phyloP scores from a whole-genome alignment of 805 yeast genomes.

The Cyberlindnera japonica region DNA sequence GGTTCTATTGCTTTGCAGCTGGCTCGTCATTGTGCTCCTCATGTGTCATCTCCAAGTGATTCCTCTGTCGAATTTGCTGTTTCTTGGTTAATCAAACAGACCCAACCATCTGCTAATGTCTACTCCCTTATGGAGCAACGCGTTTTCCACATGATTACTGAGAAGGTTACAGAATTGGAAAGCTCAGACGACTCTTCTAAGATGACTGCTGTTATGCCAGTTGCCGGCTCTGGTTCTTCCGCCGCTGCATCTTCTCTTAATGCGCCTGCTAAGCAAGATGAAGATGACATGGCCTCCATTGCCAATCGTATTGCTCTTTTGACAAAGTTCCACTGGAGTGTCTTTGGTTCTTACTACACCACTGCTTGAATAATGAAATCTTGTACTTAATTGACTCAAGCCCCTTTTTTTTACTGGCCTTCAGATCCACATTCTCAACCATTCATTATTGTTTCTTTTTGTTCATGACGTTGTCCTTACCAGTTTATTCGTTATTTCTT shows the following conservation, averaged over 20 bases:
- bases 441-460: not conserved
- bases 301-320: slow-evolving; percentile 53
- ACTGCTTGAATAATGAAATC: too few relatives aligned
- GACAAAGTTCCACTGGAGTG: slow-evolving; percentile 78
- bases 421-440: not conserved
- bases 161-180: slow-evolving; percentile 31
- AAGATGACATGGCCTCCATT: slow-evolving; percentile 51
- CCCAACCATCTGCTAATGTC: slow-evolving; percentile 77
- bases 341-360: slow-evolving; percentile 65
- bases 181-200: slow-evolving; percentile 9
- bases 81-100: slow-evolving; percentile 80
- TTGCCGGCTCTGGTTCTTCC: slow-evolving; percentile 11
- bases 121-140: slow-evolving; percentile 73
- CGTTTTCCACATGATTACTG: slow-evolving; percentile 48
- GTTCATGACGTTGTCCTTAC: not conserved
- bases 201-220: slow-evolving; percentile 12
- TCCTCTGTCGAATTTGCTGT: slow-evolving; percentile 48
- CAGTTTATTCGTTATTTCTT: too few relatives aligned
- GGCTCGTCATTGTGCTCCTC: slow-evolving; percentile 38
- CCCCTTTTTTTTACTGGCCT: not conserved
- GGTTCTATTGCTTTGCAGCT: slow-evolving; percentile 68
- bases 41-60: slow-evolving; percentile 19
- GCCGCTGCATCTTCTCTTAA: slow-evolving; percentile 14
- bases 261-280: slow-evolving; percentile 20
- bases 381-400: slow-evolving; percentile 3